Conservation (phyloP, 2,329 filamentous ascomycete genomes). For the Beauveria medogensis region DNA sequence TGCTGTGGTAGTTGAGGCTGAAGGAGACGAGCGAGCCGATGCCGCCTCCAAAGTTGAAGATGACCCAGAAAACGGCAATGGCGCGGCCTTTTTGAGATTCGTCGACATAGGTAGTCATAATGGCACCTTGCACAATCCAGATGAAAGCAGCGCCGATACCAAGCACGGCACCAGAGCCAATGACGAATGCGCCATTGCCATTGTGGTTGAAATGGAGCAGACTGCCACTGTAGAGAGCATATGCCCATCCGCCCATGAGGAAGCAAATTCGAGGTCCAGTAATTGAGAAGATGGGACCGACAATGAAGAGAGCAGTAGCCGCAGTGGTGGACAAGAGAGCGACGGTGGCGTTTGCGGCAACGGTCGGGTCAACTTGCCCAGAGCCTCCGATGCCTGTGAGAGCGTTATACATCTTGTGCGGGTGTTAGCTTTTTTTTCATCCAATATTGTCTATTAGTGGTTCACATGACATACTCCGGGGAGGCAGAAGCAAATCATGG, state of each 20-base stretch:
- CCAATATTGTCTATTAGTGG: not conserved
- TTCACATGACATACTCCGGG: constrained; percentile 28
- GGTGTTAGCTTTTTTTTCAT: not conserved
- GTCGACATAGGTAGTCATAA: constrained; percentile 38
- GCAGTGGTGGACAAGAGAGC: constrained; percentile 35
- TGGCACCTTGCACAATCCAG: constrained; percentile 39
- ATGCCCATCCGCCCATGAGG: constrained; percentile 37
- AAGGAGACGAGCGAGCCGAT: constrained; percentile 36
- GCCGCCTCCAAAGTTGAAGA: constrained; percentile 37
- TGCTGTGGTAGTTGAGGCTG: constrained; percentile 34
- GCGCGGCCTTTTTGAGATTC: constrained; percentile 35
- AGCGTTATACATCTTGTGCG: constrained; percentile 38
- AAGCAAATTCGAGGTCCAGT: constrained; percentile 35
- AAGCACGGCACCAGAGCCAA: constrained; percentile 35
- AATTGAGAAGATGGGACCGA: constrained; percentile 34
- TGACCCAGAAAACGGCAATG: constrained; percentile 36
- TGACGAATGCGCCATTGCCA: constrained; percentile 34
- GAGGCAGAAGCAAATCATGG: constrained; percentile 41
- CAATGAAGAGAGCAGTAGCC: constrained; percentile 34
- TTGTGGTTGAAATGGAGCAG: constrained; percentile 34
- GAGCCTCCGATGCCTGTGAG: constrained; percentile 36
- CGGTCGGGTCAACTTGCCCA: constrained; percentile 35
- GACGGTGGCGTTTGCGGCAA: constrained; percentile 38
- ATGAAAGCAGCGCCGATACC: constrained; percentile 36
- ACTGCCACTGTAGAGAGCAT: constrained; percentile 36